Percentiles rank a stretch among this genome's conserved stretches.
These are phyloP conservation scores for Nothophoma quercina DNA, from an alignment of 2,329 filamentous ascomycete species.

Conservation along the genomic window DNA sequence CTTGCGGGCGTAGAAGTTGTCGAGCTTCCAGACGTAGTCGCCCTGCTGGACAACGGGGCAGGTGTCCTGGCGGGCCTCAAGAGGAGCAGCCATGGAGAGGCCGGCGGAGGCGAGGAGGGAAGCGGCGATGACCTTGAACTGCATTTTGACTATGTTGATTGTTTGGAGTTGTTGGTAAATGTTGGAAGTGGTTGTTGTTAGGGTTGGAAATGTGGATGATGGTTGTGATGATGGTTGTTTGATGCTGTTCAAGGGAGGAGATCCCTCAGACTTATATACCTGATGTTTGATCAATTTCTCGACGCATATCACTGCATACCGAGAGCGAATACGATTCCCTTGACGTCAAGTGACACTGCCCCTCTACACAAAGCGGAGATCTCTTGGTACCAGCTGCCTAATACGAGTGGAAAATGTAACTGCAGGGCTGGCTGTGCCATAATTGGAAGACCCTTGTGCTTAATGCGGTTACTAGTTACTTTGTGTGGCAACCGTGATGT, in stretches of 20 bases:
- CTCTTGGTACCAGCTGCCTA: neutral
- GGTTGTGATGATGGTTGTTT: constrained; percentile 9
- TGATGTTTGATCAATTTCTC: neutral
- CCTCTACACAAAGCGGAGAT: neutral
- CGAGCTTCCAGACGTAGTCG: constrained; percentile 33
- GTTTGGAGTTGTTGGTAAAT: constrained; percentile 1
- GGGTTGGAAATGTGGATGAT: constrained; percentile 5
- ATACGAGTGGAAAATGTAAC: constrained; percentile 1
- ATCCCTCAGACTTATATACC: constrained; percentile 4
- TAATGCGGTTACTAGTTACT: neutral
- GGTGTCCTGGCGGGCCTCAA: constrained; percentile 16
- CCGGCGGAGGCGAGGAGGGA: constrained; percentile 24
- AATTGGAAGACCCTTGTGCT: constrained; percentile 1
- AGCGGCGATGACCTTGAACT: constrained; percentile 25
- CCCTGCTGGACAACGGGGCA: constrained; percentile 16
- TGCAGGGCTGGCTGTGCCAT: neutral
- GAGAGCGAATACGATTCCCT: constrained; percentile 6
- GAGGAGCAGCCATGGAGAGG: constrained; percentile 21
- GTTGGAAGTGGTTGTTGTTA: neutral
- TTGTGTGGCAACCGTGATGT: neutral
- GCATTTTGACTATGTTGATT: constrained; percentile 22
- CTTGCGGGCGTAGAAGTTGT: constrained; percentile 28
- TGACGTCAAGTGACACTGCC: constrained; percentile 12
- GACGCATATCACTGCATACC: neutral
- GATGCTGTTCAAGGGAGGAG: constrained; percentile 1